Evolutionary conservation across 176 grass and related monocot genomes (phyloP).

Genomic region (Eleusine coracana): DNA sequence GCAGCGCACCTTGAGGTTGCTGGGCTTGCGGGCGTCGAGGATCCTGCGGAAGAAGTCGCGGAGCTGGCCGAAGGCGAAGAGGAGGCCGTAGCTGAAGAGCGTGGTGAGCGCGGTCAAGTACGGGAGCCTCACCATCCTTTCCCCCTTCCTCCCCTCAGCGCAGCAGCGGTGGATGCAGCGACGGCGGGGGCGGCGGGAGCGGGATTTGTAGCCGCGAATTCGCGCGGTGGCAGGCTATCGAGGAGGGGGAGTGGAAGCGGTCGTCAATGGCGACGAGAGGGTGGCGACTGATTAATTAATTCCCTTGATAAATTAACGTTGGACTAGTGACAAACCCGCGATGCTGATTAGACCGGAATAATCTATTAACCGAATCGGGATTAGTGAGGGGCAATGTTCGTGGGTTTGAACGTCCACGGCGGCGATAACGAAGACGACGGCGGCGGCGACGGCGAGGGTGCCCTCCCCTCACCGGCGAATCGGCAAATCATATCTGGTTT

Average conservation of each 20-base stretch:
- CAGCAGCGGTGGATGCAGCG: background rate
- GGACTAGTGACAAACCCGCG: background rate
- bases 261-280: slow-evolving; percentile 44
- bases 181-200: background rate
- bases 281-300: background rate
- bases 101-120: slow-evolving; percentile 73
- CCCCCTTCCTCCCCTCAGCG: background rate
- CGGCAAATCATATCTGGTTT: background rate
- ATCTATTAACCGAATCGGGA: background rate
- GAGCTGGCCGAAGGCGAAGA: slow-evolving; percentile 89
- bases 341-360: background rate
- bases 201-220: slow-evolving; percentile 34
- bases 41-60: slow-evolving; percentile 77
- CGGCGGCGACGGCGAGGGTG: background rate
- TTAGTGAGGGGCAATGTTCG: background rate
- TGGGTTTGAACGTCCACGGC: slow-evolving; percentile 13
- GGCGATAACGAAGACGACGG: background rate
- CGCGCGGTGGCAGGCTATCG: slow-evolving; percentile 9
- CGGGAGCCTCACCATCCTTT: slow-evolving; percentile 67
- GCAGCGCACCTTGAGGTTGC: slow-evolving; percentile 61
- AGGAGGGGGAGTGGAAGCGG: slow-evolving; percentile 22
- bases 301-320: background rate
- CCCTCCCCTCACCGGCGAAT: background rate
- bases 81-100: slow-evolving; percentile 89
- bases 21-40: slow-evolving; percentile 72